Conservation (phyloP, 441 rosid genomes). For the Omphalea diandra region DNA sequence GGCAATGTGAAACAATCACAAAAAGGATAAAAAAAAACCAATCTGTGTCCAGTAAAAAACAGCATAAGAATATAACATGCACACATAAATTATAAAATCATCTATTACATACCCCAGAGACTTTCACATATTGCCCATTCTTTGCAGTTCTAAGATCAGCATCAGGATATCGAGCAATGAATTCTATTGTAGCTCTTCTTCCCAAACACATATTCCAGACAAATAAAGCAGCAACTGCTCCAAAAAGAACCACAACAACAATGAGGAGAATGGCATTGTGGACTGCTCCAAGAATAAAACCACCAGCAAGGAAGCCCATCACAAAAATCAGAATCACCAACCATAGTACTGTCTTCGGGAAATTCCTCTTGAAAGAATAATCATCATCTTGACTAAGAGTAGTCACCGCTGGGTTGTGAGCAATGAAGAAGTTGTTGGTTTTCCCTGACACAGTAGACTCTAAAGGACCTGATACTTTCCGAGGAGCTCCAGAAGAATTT, state of each 20-base stretch:
- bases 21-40: neutral
- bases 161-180: conserved; percentile 71
- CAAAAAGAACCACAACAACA: conserved; percentile 58
- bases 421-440: conserved; percentile 33
- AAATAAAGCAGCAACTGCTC: conserved; percentile 51
- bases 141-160: conserved; percentile 82
- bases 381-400: conserved; percentile 46
- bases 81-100: neutral
- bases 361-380: conserved; percentile 52
- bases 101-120: conserved; percentile 71
- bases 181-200: conserved; percentile 54
- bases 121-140: conserved; percentile 84
- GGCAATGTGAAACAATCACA: neutral
- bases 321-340: conserved; percentile 58
- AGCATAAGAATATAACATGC: neutral
- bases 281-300: conserved; percentile 77
- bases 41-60: neutral
- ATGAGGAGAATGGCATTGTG: conserved; percentile 70
- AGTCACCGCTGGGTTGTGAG: conserved; percentile 46
- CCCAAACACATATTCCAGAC: conserved; percentile 78
- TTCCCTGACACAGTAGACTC: conserved; percentile 40
- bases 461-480: conserved; percentile 47
- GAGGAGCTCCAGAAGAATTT: conserved; percentile 43
- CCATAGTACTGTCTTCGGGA: conserved; percentile 69
- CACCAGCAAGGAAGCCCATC: conserved; percentile 80